These are phyloP conservation scores for Polygonum aviculare DNA, from an alignment of 148 eudicot species.

Conservation along the genomic window DNA sequence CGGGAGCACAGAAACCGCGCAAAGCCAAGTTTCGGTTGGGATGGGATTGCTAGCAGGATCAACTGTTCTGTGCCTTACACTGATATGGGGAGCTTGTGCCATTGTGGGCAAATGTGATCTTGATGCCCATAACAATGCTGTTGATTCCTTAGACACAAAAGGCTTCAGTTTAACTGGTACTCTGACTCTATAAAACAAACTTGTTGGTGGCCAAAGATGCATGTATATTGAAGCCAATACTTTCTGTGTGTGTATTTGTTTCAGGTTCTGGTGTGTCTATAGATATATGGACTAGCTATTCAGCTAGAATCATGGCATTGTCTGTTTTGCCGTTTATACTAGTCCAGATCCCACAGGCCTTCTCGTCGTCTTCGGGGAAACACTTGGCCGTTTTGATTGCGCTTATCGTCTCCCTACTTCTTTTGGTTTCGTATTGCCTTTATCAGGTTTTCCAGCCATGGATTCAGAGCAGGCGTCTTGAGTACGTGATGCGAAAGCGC, in stretches of 20 bases:
- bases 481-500: conserved; percentile 52
- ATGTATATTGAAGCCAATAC: background rate
- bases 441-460: conserved; percentile 93
- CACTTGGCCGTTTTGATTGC: conserved; percentile 41
- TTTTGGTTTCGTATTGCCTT: conserved; percentile 61
- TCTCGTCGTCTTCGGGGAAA: conserved; percentile 47
- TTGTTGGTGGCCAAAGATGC: background rate
- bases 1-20: conserved; percentile 64
- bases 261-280: conserved; percentile 58
- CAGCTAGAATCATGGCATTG: conserved; percentile 70
- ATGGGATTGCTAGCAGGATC: conserved; percentile 98
- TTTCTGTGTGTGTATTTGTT: conserved; percentile 24
- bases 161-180: conserved; percentile 53
- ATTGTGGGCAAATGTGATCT: conserved; percentile 82
- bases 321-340: conserved; percentile 66
- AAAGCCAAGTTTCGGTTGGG: conserved; percentile 85
- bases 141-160: conserved; percentile 51
- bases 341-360: conserved; percentile 67
- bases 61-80: conserved; percentile 79
- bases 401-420: conserved; percentile 39
- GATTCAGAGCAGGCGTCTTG: conserved; percentile 51
- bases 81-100: conserved; percentile 74
- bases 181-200: no score
- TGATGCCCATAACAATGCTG: conserved; percentile 28
- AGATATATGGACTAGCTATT: conserved; percentile 88